Percentiles rank a stretch among this genome's conserved stretches.
Evolutionary conservation across 2,329 filamentous ascomycete genomes (phyloP).

Genomic region (Blumeria hordei): DNA sequence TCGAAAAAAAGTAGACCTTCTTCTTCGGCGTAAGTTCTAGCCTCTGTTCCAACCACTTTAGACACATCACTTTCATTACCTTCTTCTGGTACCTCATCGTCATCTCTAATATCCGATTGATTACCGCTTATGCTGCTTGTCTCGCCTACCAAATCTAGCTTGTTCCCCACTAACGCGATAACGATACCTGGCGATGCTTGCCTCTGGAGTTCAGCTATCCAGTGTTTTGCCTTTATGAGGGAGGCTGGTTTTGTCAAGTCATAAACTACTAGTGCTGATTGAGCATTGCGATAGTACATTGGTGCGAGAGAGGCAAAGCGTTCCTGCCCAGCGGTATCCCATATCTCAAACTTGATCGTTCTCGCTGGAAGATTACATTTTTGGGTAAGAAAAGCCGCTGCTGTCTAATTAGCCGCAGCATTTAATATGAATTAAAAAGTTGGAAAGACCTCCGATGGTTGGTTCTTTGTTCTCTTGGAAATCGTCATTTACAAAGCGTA

Average conservation of each 20-base stretch:
- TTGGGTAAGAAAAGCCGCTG: constrained; percentile 92
- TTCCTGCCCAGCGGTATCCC: constrained; percentile 96
- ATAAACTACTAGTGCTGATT: constrained; percentile 93
- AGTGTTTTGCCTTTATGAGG: constrained; percentile 91
- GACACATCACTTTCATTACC: constrained; percentile 29
- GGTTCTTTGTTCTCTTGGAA: constrained; percentile 99
- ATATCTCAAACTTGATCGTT: constrained; percentile 88
- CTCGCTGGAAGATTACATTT: constrained; percentile 90
- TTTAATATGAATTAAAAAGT: neutral
- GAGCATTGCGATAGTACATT: constrained; percentile 99
- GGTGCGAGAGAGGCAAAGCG: constrained; percentile 88
- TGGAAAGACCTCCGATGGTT: constrained; percentile 65
- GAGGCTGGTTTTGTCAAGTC: constrained; percentile 93
- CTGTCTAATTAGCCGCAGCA: constrained; percentile 2
- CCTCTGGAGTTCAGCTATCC: constrained; percentile 90
- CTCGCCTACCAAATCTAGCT: constrained; percentile 64
- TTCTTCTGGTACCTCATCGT: neutral
- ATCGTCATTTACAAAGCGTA: constrained; percentile 98
- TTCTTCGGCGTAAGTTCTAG: constrained; percentile 81
- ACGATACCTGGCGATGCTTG: constrained; percentile 93
- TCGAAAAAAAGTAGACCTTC: constrained; percentile 91
- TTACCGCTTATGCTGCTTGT: constrained; percentile 24
- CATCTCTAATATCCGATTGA: constrained; percentile 16
- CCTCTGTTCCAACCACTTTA: constrained; percentile 66
- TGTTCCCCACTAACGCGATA: constrained; percentile 92